These are phyloP conservation scores for Starmerella roubikii DNA, from an alignment of 805 yeast species.

Conservation along the genomic window DNA sequence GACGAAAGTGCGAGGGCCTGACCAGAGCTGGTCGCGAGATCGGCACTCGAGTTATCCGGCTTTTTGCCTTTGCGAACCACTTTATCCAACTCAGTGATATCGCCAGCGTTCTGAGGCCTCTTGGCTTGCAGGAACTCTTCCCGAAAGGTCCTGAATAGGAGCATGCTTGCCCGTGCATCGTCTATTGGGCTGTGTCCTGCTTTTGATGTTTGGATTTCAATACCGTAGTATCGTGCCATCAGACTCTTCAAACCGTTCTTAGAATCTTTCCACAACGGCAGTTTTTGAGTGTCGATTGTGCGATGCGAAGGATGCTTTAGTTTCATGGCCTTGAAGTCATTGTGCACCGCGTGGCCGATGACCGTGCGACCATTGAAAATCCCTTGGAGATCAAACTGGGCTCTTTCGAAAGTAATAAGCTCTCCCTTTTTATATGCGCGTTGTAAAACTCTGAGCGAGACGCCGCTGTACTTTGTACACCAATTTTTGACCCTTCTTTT, in stretches of 20 bases:
- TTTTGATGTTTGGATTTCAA: constrained; percentile 51
- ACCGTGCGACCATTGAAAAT: constrained; percentile 47
- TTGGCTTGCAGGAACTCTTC: not conserved
- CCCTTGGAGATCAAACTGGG: constrained; percentile 41
- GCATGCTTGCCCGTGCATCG: constrained; percentile 70
- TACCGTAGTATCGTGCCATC: constrained; percentile 39
- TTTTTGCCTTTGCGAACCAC: no score
- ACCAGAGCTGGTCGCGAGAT: no score
- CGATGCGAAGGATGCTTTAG: constrained; percentile 49
- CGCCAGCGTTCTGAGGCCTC: no score
- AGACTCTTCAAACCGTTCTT: constrained; percentile 60
- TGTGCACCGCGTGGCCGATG: constrained; percentile 80
- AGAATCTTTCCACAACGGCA: constrained; percentile 59
- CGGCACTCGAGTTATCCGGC: no score
- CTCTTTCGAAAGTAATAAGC: constrained; percentile 50
- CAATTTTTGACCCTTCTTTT: constrained; percentile 59
- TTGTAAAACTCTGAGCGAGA: constrained; percentile 50
- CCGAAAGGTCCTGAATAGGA: constrained; percentile 7
- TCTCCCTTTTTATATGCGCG: constrained; percentile 29
- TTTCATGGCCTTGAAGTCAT: constrained; percentile 54
- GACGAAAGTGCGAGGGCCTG: no score
- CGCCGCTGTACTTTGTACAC: constrained; percentile 72
- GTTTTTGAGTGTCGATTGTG: constrained; percentile 65
- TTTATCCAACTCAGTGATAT: no score
- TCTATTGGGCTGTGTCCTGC: constrained; percentile 74